Base-by-base conservation (phyloP, 257 asterid species). In the Haberlea rhodopensis region DNA sequence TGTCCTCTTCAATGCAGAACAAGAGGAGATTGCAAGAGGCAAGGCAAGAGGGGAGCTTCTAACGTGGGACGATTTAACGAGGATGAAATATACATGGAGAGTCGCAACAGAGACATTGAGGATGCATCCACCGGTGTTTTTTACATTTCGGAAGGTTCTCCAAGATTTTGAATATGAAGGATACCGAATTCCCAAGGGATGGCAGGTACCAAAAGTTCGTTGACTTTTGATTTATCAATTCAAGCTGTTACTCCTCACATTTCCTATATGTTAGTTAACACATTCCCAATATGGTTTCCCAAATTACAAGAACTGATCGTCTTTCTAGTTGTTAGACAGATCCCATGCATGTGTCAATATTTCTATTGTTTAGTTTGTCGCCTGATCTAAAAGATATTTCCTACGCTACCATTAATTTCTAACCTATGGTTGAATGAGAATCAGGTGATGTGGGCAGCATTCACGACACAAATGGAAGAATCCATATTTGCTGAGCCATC, bases 81-180 rank as follows among this genome's bases (percentile, higher is more conserved):
- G 54, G 57, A 69, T 69, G 73, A 69, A 69, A 46, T 69, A 69
- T 54, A 60, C 68, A 24, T 69, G 73, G 73, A 60, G 60, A 60
- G 74, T 69, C 20, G 74, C 73, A 19, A 57, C 29, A 6, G 65
- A 67, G 51, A n/a, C 57, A 32, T 23, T 45, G 53, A 58, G 72
- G 24, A 57, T 67, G 34, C 18, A 46, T 57, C 65, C 65, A 18
- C 72, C 74, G 3, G 46, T 69, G 45, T 34, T 53, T 2, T 22
- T 13, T 9, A 23, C 60, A 53, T 69, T 69, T 25, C 34, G 68
- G 62, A 69, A 25, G 55, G 68, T 25, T 31, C 61, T 60, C 55
- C 40, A 69, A 54, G 74, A 69, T 28, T 29, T 53, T 53, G 63
- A 69, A 40, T 32, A 46, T 11, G 68, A 62, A 32, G 68, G 59